These are phyloP conservation scores for Leccinum longicurvipes DNA, from an alignment of 768 basidiomycete species.

Conservation along the genomic window DNA sequence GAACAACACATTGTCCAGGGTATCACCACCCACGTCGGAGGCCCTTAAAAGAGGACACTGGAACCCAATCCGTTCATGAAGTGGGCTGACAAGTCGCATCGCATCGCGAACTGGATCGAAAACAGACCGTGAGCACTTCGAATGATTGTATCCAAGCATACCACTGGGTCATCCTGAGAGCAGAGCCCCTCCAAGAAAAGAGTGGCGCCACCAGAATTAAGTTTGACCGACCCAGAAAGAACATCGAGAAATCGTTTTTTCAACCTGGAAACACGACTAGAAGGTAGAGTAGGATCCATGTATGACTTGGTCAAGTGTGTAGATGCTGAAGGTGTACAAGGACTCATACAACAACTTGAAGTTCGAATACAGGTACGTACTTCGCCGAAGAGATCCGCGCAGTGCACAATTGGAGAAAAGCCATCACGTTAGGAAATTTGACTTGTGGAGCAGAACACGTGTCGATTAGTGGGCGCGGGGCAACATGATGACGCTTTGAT, in stretches of 20 bases:
- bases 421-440: not conserved
- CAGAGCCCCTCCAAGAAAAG: slow-evolving; percentile 49
- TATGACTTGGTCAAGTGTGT: not conserved
- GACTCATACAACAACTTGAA: not conserved
- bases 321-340: not conserved
- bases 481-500: not conserved
- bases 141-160: slow-evolving; percentile 37
- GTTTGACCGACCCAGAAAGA: slow-evolving; percentile 24
- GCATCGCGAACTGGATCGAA: slow-evolving; percentile 40
- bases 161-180: slow-evolving; percentile 36
- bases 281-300: slow-evolving; percentile 1
- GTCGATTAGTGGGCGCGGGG: not conserved
- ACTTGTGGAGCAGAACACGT: not conserved
- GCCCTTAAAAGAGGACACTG: slow-evolving; percentile 39
- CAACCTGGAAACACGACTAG: slow-evolving; percentile 19
- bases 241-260: slow-evolving; percentile 35
- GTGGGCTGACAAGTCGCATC: slow-evolving; percentile 30
- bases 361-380: not conserved
- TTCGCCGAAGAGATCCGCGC: not conserved
- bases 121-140: slow-evolving; percentile 36
- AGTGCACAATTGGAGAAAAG: not conserved
- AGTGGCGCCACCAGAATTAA: slow-evolving; percentile 20
- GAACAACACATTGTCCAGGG: slow-evolving; percentile 38
- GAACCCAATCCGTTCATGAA: slow-evolving; percentile 45
- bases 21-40: slow-evolving; percentile 39